phyloP scores from a whole-genome alignment of 768 basidiomycete genomes.

The Boletus pseudo-olivaceus region DNA sequence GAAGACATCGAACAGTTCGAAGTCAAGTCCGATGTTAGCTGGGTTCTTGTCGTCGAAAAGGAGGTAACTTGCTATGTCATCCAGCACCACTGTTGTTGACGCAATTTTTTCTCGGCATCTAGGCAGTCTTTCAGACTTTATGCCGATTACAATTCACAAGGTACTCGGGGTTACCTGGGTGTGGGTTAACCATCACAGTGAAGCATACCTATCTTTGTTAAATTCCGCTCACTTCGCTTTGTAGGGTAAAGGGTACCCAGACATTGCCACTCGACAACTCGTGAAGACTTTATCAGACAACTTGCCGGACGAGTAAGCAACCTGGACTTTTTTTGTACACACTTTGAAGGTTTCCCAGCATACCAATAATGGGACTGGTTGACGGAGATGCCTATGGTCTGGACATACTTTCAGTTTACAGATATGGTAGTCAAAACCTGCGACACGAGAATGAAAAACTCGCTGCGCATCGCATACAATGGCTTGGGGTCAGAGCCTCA shows the following conservation, averaged over 20 bases:
- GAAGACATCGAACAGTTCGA: conserved; percentile 67
- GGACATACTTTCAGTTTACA: conserved; percentile 88
- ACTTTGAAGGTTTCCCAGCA: conserved; percentile 39
- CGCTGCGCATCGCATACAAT: conserved; percentile 64
- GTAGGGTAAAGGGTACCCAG: conserved; percentile 97
- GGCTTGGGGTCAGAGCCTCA: conserved; percentile 74
- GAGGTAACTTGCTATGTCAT: conserved; percentile 50
- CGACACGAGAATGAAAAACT: conserved; percentile 69
- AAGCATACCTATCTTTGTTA: neutral
- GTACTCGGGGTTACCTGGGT: conserved; percentile 48
- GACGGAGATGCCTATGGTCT: conserved; percentile 92
- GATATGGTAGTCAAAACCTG: conserved; percentile 69
- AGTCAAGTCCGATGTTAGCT: conserved; percentile 52
- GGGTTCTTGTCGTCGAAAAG: conserved; percentile 92
- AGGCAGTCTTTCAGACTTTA: conserved; percentile 95
- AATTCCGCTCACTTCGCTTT: conserved; percentile 3
- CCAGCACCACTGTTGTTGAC: neutral
- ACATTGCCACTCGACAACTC: conserved; percentile 85
- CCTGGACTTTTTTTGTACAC: neutral
- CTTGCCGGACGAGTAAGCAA: conserved; percentile 54
- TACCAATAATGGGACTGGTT: conserved; percentile 76
- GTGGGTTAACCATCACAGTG: conserved; percentile 79
- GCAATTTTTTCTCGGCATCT: neutral
- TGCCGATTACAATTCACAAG: conserved; percentile 54
- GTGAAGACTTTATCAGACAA: conserved; percentile 67